Conservation (phyloP, 331 rosid species). For the Stylosanthes scabra region DNA sequence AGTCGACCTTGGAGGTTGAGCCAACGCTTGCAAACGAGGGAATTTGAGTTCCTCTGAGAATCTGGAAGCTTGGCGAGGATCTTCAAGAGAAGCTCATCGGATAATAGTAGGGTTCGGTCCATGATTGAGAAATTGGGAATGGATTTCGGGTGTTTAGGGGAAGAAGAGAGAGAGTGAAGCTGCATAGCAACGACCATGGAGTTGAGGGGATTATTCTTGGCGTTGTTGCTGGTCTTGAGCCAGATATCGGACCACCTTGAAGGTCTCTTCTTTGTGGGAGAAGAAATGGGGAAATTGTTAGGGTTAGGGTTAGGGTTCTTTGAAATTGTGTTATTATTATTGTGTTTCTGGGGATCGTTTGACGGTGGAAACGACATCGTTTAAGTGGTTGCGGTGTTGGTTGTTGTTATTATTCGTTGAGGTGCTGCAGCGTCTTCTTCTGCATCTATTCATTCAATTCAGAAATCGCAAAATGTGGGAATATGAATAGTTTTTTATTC, state of each 20-base stretch:
- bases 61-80: constrained; percentile 70
- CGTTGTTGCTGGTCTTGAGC: constrained; percentile 54
- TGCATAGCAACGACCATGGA: constrained; percentile 70
- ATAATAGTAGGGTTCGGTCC: constrained; percentile 64
- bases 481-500: not conserved
- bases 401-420: not conserved
- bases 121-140: constrained; percentile 42
- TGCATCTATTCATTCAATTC: not conserved
- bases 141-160: constrained; percentile 37
- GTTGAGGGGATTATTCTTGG: constrained; percentile 48
- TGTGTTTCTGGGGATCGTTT: constrained; percentile 43
- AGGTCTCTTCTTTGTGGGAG: constrained; percentile 48
- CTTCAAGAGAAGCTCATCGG: constrained; percentile 72
- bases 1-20: constrained; percentile 84
- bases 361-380: constrained; percentile 60
- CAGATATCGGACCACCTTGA: constrained; percentile 75
- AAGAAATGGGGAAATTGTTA: not conserved
- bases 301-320: constrained; percentile 49
- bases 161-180: constrained; percentile 62
- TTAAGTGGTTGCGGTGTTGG: not conserved
- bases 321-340: not conserved
- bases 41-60: constrained; percentile 62
- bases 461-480: not conserved
- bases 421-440: constrained; percentile 3
- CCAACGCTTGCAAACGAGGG: constrained; percentile 95